phyloP scores from a whole-genome alignment of 345 rosid genomes.

The Salix udensis region DNA sequence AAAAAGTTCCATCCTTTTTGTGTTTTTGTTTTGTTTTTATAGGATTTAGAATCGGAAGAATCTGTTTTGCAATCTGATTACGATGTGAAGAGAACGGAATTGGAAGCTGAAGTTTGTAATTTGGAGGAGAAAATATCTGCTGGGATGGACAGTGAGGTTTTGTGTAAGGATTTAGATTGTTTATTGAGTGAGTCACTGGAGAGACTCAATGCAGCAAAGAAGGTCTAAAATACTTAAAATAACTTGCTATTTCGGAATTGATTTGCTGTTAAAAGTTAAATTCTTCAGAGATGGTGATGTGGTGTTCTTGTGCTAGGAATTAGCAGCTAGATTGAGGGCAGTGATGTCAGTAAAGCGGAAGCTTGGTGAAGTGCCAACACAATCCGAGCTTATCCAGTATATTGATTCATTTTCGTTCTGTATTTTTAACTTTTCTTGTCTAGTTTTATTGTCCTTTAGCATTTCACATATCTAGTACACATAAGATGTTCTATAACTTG shows the following conservation, averaged over 20 bases:
- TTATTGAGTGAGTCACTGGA: conserved; percentile 37
- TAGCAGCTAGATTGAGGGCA: conserved; percentile 52
- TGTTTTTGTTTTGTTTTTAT: conserved; percentile 3
- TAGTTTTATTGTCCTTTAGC: too few species aligned
- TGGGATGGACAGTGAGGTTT: conserved; percentile 29
- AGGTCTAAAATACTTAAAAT: conserved; percentile 27
- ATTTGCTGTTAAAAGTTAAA: too few species aligned
- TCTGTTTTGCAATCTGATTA: conserved; percentile 35
- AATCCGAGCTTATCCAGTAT: conserved; percentile 78
- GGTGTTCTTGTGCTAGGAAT: conserved; percentile 44
- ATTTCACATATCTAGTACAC: not conserved
- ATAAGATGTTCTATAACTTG: not conserved
- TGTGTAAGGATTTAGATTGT: conserved; percentile 36
- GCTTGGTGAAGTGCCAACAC: conserved; percentile 69
- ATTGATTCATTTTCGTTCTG: conserved; percentile 12
- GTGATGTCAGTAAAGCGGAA: conserved; percentile 51
- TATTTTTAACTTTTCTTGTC: not conserved
- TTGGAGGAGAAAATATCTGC: conserved; percentile 45
- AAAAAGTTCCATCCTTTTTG: not conserved
- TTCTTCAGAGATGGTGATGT: not conserved
- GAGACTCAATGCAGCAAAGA: conserved; percentile 53
- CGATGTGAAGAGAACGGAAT: conserved; percentile 35
- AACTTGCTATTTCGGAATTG: too few species aligned
- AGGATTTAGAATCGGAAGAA: conserved; percentile 57
- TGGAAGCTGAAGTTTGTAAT: conserved; percentile 40